Evolutionary conservation across 2,329 filamentous ascomycete species (phyloP).

Genomic region (Penicillium psychrosexuale): DNA sequence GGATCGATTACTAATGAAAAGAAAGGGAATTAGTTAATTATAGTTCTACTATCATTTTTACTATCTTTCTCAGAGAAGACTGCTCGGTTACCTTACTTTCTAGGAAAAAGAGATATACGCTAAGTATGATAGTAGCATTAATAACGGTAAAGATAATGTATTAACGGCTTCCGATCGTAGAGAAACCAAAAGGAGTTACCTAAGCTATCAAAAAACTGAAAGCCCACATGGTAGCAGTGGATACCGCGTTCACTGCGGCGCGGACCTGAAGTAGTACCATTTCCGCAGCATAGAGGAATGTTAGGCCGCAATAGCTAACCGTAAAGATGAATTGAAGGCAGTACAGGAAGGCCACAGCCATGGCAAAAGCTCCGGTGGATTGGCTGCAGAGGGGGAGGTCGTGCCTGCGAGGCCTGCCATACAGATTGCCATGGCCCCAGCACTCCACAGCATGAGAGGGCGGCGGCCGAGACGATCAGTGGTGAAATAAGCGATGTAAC

Average conservation of each 20-base stretch:
- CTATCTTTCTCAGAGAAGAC: no score
- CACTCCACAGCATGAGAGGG: slow-evolving; percentile 25
- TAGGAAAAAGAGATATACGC: slow-evolving; percentile 41
- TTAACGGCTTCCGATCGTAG: slow-evolving; percentile 13
- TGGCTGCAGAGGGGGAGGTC: slow-evolving; percentile 1
- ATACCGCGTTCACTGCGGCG: slow-evolving; percentile 12
- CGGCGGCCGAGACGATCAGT: slow-evolving; percentile 38
- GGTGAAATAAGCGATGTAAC: slow-evolving; percentile 41
- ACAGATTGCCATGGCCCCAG: slow-evolving; percentile 11
- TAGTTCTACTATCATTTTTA: no score
- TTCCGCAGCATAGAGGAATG: slow-evolving; percentile 14
- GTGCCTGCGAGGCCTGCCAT: slow-evolving; percentile 12
- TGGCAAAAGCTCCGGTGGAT: slow-evolving; percentile 8
- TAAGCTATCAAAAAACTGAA: slow-evolving; percentile 19
- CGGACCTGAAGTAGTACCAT: slow-evolving; percentile 14
- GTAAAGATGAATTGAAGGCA: slow-evolving; percentile 13
- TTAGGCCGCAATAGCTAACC: slow-evolving; percentile 11
- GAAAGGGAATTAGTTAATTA: not conserved
- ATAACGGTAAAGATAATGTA: slow-evolving; percentile 36
- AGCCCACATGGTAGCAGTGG: slow-evolving; percentile 11
- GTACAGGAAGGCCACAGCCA: slow-evolving; percentile 12
- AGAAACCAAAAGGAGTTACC: slow-evolving; percentile 13
- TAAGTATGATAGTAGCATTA: slow-evolving; percentile 34
- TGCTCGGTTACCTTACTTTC: slow-evolving; percentile 32
- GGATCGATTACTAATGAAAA: not conserved